These are phyloP conservation scores for Dendryphion nanum DNA, from an alignment of 2,329 filamentous ascomycete genomes.

Conservation along the genomic window DNA sequence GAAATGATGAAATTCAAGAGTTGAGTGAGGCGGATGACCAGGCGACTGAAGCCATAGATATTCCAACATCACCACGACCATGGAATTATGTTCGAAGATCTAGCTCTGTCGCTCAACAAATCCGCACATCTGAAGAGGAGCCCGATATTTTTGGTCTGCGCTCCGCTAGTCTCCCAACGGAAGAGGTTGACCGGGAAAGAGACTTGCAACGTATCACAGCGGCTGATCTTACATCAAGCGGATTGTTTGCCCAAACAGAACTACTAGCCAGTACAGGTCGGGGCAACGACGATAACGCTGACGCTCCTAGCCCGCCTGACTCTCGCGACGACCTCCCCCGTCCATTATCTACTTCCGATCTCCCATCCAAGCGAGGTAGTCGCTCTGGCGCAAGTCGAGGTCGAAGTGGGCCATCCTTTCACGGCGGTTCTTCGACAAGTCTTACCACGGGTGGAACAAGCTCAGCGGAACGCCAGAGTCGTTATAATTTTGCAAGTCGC, in stretches of 20 bases:
- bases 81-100: slow-evolving; percentile 56
- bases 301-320: slow-evolving; percentile 14
- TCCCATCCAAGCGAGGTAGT: slow-evolving; percentile 25
- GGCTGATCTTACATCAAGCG: slow-evolving; percentile 62
- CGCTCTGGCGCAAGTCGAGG: slow-evolving; percentile 23
- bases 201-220: slow-evolving; percentile 27
- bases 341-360: slow-evolving; percentile 27
- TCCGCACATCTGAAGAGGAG: slow-evolving; percentile 64
- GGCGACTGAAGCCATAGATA: slow-evolving; percentile 68
- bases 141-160: slow-evolving; percentile 61
- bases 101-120: slow-evolving; percentile 67
- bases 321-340: slow-evolving; percentile 26
- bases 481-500: slow-evolving; percentile 48
- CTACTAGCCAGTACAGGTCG: slow-evolving; percentile 26
- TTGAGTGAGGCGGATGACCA: slow-evolving; percentile 35
- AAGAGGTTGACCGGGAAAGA: slow-evolving; percentile 50
- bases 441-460: slow-evolving; percentile 33
- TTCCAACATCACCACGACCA: slow-evolving; percentile 66
- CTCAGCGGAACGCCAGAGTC: slow-evolving; percentile 33
- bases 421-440: slow-evolving; percentile 27
- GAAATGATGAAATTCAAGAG: slow-evolving; percentile 24
- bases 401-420: slow-evolving; percentile 31
- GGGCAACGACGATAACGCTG: slow-evolving; percentile 11
- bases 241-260: slow-evolving; percentile 52
- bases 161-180: slow-evolving; percentile 66